Base-by-base conservation (phyloP, 2,329 filamentous ascomycete genomes). In the Colletotrichum filicis region DNA sequence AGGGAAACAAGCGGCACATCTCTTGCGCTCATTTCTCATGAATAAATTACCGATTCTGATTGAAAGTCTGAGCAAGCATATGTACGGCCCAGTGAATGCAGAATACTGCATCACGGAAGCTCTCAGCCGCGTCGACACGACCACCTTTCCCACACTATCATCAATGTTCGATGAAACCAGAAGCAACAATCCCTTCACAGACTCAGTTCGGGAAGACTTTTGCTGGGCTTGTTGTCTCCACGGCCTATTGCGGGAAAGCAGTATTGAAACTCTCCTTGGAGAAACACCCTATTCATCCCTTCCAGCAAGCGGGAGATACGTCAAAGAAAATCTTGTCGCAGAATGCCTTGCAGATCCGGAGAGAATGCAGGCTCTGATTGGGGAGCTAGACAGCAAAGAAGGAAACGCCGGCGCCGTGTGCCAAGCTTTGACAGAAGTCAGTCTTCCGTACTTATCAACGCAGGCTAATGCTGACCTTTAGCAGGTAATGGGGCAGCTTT, bases 141-240 rank as follows among this genome's bases (percentile, higher is more conserved):
- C 94, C 77, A 86, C 95, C 1, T 98, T 91, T 74, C 88, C 89
- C 0, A 90, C 88, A 1, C 82, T 90, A 4, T 89, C 89, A 2
- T 84, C 86, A 59, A 90, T 91, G 87, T 91, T 91, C 76, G 87
- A 89, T 69, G 87, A 89, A 66, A 86, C 85, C 26, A 93, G 83
- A 86, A 88, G 85, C 72, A 88, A 85, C 71, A 90, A 87, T 70
- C 87, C 87, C 0, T 88, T 90, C 69, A 90, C 89, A 0, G 89
- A 91, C 70, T 89, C 86, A 55, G 88, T 90, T 11, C 85, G 89
- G 19, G 88, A 91, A 71, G 89, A 98, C 74, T 98, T 98, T 76
- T 90, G 97, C 53, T 97, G 97, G 75, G 92, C 96, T 0, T 99
- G 97, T 79, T 94, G 94, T 67, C 87, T 98, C 52, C 95, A 98